phyloP scores from a whole-genome alignment of 345 rosid species.

The Dipteronia sinensis region DNA sequence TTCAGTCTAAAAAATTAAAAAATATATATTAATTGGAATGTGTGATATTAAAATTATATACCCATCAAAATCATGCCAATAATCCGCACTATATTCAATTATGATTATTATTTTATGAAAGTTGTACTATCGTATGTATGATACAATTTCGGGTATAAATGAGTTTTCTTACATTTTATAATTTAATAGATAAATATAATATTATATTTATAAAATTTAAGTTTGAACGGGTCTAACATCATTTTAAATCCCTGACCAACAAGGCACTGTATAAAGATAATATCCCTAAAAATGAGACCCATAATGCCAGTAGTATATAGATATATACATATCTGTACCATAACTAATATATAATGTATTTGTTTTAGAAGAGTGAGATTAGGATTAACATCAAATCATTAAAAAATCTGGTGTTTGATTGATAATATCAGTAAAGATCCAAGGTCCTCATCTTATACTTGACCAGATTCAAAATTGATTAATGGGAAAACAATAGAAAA shows the following conservation, averaged over 20 bases:
- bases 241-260: too few species aligned
- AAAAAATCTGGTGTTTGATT: not conserved
- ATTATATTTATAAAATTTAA: too few species aligned
- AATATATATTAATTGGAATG: not conserved
- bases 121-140: too few species aligned
- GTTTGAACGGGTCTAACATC: too few species aligned
- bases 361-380: conserved; percentile 27
- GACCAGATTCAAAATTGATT: conserved; percentile 26
- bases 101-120: too few species aligned
- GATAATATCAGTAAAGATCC: conserved; percentile 12
- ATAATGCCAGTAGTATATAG: conserved; percentile 2
- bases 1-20: not conserved
- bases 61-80: not conserved
- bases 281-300: not conserved
- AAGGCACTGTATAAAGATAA: too few species aligned
- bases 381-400: conserved; percentile 33
- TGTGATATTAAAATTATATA: not conserved
- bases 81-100: not conserved
- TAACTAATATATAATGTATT: not conserved
- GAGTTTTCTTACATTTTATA: too few species aligned
- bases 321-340: not conserved
- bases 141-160: too few species aligned
- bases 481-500: not conserved
- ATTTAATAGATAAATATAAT: too few species aligned
- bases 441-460: conserved; percentile 1